Base-by-base conservation (phyloP, 2,329 filamentous ascomycete species). In the Epichloe hybrida region DNA sequence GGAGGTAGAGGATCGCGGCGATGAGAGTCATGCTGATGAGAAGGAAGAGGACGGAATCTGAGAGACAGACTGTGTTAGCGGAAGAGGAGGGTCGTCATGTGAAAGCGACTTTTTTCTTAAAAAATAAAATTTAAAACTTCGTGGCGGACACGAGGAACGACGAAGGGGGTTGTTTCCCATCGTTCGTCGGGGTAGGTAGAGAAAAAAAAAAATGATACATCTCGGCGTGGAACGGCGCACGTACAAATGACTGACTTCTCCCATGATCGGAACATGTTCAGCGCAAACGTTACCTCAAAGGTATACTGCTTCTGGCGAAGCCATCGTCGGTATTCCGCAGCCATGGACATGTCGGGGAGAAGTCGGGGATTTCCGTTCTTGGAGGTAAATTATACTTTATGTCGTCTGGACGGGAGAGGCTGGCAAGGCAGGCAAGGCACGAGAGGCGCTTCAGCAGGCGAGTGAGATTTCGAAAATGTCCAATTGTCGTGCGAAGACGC, bases 161-260 rank as follows among this genome's bases (percentile, higher is more conserved):
- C 27, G 3, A 27, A 27, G 17, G 17, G 17, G 17, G 27, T 31
- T 31, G 8, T 31, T 11, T 31, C 9, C n/a, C 17, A 17, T 17
- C 17, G 17, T 11, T 31, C 8, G 27, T 31, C 27, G 27, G 27
- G 27, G 27, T 27, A 27, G 17, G 17, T 7, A 8, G 2, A 3
- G 4, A 23, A 5, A 5, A n/a, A n/a, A n/a, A n/a, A n/a, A 27
- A 2, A 2, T 2, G 2, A 31, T 31, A 17, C 17, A 17, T 17
- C 8, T 31, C 27, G 27, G 27, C 27, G 27, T 31, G 23, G 41
- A 44, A n/a, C 13, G 41, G 21, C 11, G 64, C 83, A 69, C 88
- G 52, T 78, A 97, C 93, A 97, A 71, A 97, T 95, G 61, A 95
- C 84, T 70, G 95, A 91, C 69, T 95, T 95, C 74, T 98, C 93